A percentile compares a stretch with the other conserved stretches of the same genome.
phyloP scores from a whole-genome alignment of 768 basidiomycete species.

The Epithele typhae region DNA sequence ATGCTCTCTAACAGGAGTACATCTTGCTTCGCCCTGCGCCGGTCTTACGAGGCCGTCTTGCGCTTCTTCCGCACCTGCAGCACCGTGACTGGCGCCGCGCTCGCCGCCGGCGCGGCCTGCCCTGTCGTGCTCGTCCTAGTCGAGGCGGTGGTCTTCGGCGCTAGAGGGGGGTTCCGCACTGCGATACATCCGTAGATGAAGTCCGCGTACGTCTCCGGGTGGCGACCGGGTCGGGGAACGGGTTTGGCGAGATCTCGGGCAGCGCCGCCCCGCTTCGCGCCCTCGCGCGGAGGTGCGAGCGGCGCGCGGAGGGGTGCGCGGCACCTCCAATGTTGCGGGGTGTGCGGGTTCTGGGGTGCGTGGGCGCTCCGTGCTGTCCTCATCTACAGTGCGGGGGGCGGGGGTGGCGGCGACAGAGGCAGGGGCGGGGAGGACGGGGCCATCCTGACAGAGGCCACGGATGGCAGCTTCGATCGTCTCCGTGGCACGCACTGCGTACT shows the following conservation, averaged over 20 bases:
- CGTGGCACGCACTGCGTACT: conserved; percentile 63
- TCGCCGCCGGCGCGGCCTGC: conserved; percentile 10
- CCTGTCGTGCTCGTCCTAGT: conserved; percentile 4
- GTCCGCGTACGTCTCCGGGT: conserved; percentile 57
- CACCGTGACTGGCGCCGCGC: conserved; percentile 42
- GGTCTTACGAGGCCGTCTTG: conserved; percentile 15
- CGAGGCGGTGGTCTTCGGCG: conserved; percentile 25
- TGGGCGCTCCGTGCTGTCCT: conserved; percentile 2
- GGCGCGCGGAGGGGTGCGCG: conserved; percentile 44
- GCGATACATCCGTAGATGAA: conserved; percentile 55
- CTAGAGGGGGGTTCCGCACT: conserved; percentile 44
- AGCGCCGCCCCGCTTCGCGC: conserved; percentile 16
- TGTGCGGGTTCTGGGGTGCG: conserved; percentile 18
- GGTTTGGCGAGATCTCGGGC: conserved; percentile 56
- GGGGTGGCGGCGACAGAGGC: background rate
- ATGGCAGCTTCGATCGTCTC: conserved; percentile 67
- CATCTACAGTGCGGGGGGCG: too few relatives aligned
- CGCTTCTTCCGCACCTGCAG: conserved; percentile 54
- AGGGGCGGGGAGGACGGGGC: conserved; percentile 8
- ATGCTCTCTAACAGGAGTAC: background rate
- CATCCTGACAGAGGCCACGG: conserved; percentile 66
- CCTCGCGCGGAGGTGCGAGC: conserved; percentile 22
- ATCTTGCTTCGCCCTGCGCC: background rate
- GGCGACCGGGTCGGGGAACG: conserved; percentile 61
- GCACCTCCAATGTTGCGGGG: conserved; percentile 35